These are phyloP conservation scores for Keqinozyma sinolaborantium DNA, from an alignment of 1,139 yeast genomes.

Conservation along the genomic window DNA sequence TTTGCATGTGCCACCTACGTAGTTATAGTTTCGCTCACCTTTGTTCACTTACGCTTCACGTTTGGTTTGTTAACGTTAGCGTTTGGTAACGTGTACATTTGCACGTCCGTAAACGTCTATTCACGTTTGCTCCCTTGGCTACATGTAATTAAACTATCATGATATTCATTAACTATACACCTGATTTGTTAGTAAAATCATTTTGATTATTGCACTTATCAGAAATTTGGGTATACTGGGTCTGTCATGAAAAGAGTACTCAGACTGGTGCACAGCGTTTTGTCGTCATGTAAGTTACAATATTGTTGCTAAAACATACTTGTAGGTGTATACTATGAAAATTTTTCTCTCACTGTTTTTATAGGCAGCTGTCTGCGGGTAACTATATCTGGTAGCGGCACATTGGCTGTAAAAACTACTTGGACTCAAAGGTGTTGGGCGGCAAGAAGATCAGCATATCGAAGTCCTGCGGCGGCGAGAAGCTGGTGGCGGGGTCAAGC, in stretches of 20 bases:
- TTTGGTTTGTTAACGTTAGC: too few relatives aligned
- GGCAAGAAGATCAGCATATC: too few relatives aligned
- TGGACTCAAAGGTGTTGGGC: too few relatives aligned
- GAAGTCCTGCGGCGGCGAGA: background rate
- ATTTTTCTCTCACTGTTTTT: background rate
- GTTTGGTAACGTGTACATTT: too few relatives aligned
- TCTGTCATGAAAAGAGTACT: conserved; percentile 45
- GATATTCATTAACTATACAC: background rate
- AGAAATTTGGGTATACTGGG: conserved; percentile 50
- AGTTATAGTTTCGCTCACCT: too few relatives aligned
- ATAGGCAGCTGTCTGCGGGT: background rate
- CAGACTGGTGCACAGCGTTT: conserved; percentile 55
- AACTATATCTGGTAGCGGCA: background rate
- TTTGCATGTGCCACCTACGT: too few relatives aligned
- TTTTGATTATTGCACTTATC: conserved; percentile 17
- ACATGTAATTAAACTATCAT: too few relatives aligned
- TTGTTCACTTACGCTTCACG: too few relatives aligned
- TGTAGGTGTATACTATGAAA: background rate
- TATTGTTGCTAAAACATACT: background rate
- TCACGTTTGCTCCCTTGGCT: too few relatives aligned
- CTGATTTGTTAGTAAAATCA: conserved; percentile 6
- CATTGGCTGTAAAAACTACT: too few relatives aligned
- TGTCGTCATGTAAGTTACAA: conserved; percentile 34
- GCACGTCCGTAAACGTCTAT: too few relatives aligned
- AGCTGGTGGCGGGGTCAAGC: too few relatives aligned